Conservation (phyloP, 345 rosid genomes). For the Brassica incana region DNA sequence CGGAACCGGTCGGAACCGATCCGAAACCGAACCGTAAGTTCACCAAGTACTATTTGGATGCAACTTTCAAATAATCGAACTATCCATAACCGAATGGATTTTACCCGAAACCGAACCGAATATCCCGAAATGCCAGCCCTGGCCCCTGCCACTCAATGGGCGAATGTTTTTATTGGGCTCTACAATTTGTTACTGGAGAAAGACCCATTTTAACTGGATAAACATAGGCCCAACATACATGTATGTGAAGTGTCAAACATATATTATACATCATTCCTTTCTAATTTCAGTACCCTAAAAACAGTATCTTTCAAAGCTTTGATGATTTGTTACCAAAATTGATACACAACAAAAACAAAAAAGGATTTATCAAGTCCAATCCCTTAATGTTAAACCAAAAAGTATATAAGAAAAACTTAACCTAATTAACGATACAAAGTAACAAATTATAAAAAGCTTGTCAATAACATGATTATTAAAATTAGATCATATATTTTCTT, state of each 20-base stretch:
- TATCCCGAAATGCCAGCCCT: no score
- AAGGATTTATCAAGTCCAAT: not conserved
- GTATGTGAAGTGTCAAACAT: no score
- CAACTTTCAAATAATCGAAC: no score
- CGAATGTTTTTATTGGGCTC: not conserved
- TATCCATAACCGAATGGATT: no score
- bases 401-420: not conserved
- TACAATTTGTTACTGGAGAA: not conserved
- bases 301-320: not conserved
- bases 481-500: not conserved
- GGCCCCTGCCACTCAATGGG: not conserved
- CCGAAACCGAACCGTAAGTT: no score
- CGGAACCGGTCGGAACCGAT: no score
- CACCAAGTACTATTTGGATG: no score
- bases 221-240: no score
- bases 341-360: slow-evolving; percentile 1
- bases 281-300: no score
- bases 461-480: not conserved
- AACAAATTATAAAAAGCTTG: not conserved
- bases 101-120: no score
- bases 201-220: no score
- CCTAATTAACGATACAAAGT: not conserved
- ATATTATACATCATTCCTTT: no score
- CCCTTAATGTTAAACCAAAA: not conserved
- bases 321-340: slow-evolving; percentile 22